These are phyloP conservation scores for Boeremia lycopersici DNA, from an alignment of 2,329 filamentous ascomycete species.

Conservation along the genomic window DNA sequence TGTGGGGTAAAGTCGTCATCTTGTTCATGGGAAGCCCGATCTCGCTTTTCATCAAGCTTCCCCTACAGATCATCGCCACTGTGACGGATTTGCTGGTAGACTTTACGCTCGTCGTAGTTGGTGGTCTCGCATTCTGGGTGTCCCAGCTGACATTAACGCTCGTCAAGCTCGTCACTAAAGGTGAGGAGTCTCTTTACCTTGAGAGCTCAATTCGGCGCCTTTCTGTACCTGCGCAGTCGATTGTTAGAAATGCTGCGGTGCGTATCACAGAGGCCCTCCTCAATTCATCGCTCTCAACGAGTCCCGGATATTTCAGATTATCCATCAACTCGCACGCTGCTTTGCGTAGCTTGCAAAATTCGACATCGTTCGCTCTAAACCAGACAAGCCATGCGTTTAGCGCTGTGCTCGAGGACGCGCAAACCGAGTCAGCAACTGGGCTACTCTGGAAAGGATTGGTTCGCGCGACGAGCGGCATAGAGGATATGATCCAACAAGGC, in stretches of 20 bases:
- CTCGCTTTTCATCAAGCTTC: slow-evolving; percentile 67
- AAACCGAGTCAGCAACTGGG: slow-evolving; percentile 26
- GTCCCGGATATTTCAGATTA: slow-evolving; percentile 43
- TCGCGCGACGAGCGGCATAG: slow-evolving; percentile 21
- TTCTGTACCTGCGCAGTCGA: slow-evolving; percentile 37
- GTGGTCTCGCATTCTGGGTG: slow-evolving; percentile 54
- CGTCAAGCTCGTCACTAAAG: slow-evolving; percentile 27
- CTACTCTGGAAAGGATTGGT: slow-evolving; percentile 25
- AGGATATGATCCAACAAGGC: slow-evolving; percentile 16
- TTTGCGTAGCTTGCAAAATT: slow-evolving; percentile 46
- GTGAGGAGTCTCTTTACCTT: slow-evolving; percentile 22
- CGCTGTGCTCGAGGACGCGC: slow-evolving; percentile 33
- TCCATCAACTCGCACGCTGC: slow-evolving; percentile 47
- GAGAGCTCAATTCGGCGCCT: slow-evolving; percentile 29
- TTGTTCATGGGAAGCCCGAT: slow-evolving; percentile 80
- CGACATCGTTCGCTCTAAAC: slow-evolving; percentile 42
- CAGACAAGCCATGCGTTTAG: slow-evolving; percentile 36
- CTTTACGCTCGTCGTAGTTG: slow-evolving; percentile 68
- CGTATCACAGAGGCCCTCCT: slow-evolving; percentile 42
- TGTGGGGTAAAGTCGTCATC: slow-evolving; percentile 83
- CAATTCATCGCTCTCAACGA: slow-evolving; percentile 34
- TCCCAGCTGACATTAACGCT: slow-evolving; percentile 37
- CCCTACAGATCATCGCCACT: slow-evolving; percentile 74
- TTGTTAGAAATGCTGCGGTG: slow-evolving; percentile 44
- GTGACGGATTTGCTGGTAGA: slow-evolving; percentile 83